A percentile compares a stretch with the other conserved stretches of the same genome.
These are phyloP conservation scores for Cylindrodendrum hubeiense DNA, from an alignment of 2,329 filamentous ascomycete genomes.

Conservation along the genomic window DNA sequence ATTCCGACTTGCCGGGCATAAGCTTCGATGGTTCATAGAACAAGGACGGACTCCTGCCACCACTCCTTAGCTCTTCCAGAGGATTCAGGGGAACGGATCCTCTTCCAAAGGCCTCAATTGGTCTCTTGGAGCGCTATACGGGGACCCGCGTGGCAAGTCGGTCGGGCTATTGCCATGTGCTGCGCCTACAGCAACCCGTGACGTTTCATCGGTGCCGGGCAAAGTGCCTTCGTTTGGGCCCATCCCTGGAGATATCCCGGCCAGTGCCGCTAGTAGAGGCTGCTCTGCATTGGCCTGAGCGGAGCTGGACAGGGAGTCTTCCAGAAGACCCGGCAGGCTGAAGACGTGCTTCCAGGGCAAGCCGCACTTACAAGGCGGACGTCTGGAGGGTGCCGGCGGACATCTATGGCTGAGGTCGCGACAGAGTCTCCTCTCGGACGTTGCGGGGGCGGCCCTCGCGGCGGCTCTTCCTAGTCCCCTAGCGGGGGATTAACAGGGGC, in stretches of 20 bases:
- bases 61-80: neutral
- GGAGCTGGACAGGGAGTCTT: neutral
- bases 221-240: slow-evolving; percentile 4
- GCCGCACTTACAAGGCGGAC: neutral
- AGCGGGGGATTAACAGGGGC: neutral
- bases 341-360: neutral
- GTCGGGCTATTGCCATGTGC: neutral
- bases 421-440: too few species aligned
- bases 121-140: neutral
- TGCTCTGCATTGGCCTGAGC: neutral
- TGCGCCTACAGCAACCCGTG: neutral
- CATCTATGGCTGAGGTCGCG: too few species aligned
- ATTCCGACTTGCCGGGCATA: neutral
- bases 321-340: neutral
- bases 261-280: neutral
- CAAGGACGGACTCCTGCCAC: neutral
- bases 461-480: neutral
- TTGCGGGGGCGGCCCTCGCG: neutral
- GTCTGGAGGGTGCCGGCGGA: too few species aligned
- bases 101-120: too few species aligned
- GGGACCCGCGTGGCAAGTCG: slow-evolving; percentile 1
- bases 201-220: slow-evolving; percentile 22
- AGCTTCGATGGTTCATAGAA: neutral
- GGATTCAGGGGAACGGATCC: neutral
- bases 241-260: slow-evolving; percentile 8